phyloP scores from a whole-genome alignment of 2,329 filamentous ascomycete genomes.

The Dothistroma pini region DNA sequence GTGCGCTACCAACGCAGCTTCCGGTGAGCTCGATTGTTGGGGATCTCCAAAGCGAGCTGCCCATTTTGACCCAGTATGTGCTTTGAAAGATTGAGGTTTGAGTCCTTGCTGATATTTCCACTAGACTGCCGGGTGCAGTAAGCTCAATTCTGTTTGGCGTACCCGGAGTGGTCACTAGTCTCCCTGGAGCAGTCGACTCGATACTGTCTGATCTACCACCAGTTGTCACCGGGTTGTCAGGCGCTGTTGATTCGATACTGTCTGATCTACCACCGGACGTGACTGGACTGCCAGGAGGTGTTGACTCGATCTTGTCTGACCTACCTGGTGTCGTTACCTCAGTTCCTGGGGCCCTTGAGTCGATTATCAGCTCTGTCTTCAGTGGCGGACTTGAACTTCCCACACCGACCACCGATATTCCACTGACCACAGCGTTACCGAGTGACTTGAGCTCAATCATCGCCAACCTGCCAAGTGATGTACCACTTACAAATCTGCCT shows the following conservation, averaged over 20 bases:
- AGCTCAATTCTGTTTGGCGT: background rate
- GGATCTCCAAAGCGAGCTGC: background rate
- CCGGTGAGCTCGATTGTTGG: background rate
- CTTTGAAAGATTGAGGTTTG: background rate
- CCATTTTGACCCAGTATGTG: background rate
- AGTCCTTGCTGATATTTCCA: background rate
- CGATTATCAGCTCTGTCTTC: background rate
- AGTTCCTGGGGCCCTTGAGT: background rate
- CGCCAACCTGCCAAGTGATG: background rate
- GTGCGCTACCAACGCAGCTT: background rate
- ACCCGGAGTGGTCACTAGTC: background rate
- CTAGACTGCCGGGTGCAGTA: background rate
- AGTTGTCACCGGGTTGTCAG: background rate
- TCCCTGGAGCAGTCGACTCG: background rate
- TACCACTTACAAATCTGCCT: background rate
- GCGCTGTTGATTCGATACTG: background rate
- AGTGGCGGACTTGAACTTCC: background rate
- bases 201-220: background rate
- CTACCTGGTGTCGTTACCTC: background rate
- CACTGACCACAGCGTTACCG: conserved; percentile 2
- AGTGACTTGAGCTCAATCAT: conserved; percentile 3
- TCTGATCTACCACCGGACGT: background rate
- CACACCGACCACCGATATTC: background rate
- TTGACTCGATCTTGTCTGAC: background rate
- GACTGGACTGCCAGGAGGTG: background rate